Base-by-base conservation (phyloP, 768 basidiomycete genomes). In the Mycena kentingensis region DNA sequence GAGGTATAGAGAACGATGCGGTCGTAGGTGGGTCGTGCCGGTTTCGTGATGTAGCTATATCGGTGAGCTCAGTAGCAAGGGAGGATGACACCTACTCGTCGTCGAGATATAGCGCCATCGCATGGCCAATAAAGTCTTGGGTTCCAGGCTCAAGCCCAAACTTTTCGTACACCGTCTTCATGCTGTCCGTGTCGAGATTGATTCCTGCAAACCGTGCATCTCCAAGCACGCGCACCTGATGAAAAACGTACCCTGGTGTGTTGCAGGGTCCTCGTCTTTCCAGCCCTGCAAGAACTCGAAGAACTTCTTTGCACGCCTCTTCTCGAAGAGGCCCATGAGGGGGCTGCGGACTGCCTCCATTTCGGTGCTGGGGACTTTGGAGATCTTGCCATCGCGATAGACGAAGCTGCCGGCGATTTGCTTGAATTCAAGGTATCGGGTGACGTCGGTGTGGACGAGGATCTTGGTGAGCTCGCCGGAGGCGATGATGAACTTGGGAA, bases 261-360 rank as follows among this genome's bases (percentile, higher is more conserved):
- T 98, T 18, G 86, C 77, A n/a, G 93, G 91, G 68, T 98, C 94
- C 0, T 91, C 87, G 64, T 98, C 95, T 71, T 81, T 92, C 94
- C 93, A 98, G 56, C 78, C 80, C 75, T 99, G 97, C 58, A 99
- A 70, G 73, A 95, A 99, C 71, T 91, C 87, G 66, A 99, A 98
- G 78, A 99, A 99, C 69, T 95, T 97, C 82, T 95, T 97, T 16
- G 96, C 96, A 32, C 97, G 79, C 57, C 94, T 79, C 77, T 99
- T 99, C 82, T 99, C 97, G 62, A 98, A 98, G 32, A 98, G 75
- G n/a, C 97, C 97, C 95, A 99, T 98, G 63, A 99, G 77, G 28
- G 94, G 90, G 63, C 90, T 93, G 72, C 74, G 87, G 51, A 98
- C 88, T 8, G 97, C 97, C 76, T 99, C 97, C 78, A 95, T 86